A percentile compares a stretch with the other conserved stretches of the same genome.
phyloP scores from a whole-genome alignment of 345 rosid genomes.

The Lagerstroemia speciosa region DNA sequence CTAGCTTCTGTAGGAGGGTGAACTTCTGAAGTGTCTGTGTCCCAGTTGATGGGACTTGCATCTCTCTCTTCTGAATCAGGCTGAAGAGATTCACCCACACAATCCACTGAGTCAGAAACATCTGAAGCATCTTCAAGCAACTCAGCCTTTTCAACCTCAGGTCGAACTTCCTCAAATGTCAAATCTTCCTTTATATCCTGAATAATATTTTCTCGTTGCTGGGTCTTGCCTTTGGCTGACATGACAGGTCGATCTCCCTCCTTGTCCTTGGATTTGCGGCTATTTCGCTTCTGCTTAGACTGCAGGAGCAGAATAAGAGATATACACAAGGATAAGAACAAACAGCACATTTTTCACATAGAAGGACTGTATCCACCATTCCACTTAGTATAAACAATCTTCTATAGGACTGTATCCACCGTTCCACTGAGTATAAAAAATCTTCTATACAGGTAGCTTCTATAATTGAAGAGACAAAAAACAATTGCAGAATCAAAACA shows the following conservation, averaged over 20 bases:
- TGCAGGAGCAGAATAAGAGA: constrained; percentile 15
- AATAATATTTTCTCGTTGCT: constrained; percentile 23
- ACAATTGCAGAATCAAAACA: background rate
- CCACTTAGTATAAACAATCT: background rate
- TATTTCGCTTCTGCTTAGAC: constrained; percentile 87
- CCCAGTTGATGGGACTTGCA: constrained; percentile 70
- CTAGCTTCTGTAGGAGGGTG: constrained; percentile 49
- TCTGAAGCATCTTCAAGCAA: constrained; percentile 70
- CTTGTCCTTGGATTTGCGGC: constrained; percentile 72
- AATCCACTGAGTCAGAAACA: constrained; percentile 67
- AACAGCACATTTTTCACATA: background rate
- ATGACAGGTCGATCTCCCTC: constrained; percentile 46
- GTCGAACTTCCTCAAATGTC: constrained; percentile 31
- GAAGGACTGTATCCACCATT: background rate
- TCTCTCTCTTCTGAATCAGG: constrained; percentile 84
- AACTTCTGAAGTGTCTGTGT: constrained; percentile 69
- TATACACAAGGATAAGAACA: background rate
- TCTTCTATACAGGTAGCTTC: background rate
- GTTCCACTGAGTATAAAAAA: background rate
- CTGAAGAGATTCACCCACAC: constrained; percentile 51
- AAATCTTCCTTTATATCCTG: constrained; percentile 37
- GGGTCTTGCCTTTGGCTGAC: constrained; percentile 31
- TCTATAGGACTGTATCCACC: background rate
- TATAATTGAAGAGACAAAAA: background rate
- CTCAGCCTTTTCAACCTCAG: constrained; percentile 55